A percentile compares a stretch with the other conserved stretches of the same genome.
Conservation (phyloP, 371 early-diverging fungal species). For the Circinella minor region DNA sequence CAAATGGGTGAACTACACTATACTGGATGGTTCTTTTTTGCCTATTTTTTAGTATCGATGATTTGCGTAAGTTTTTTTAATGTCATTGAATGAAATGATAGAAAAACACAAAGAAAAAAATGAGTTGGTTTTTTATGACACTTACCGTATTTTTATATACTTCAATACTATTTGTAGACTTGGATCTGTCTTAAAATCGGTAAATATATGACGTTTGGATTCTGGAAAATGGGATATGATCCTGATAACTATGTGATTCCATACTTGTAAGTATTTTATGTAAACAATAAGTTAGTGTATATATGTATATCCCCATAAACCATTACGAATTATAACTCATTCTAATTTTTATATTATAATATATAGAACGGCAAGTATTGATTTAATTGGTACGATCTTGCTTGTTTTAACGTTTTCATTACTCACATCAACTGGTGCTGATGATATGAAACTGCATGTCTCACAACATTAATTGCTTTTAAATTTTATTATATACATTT, state of each 20-base stretch:
- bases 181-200: conserved; percentile 54
- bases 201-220: conserved; percentile 50
- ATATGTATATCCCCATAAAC: background rate
- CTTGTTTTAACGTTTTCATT: conserved; percentile 49
- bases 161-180: conserved; percentile 14
- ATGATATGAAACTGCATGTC: conserved; percentile 31
- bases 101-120: conserved; percentile 5
- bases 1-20: conserved; percentile 54
- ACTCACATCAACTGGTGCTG: conserved; percentile 37
- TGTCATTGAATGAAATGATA: no score
- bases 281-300: no score
- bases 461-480: background rate
- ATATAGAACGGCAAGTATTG: conserved; percentile 59
- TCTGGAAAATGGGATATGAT: conserved; percentile 77
- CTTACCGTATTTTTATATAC: no score
- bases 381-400: conserved; percentile 59
- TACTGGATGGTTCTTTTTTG: conserved; percentile 45
- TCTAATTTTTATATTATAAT: background rate
- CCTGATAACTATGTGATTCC: conserved; percentile 86
- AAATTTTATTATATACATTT: background rate
- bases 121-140: no score
- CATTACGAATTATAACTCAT: no score
- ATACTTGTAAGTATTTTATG: conserved; percentile 57
- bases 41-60: conserved; percentile 46
- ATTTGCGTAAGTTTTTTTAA: conserved; percentile 38